Evolutionary conservation across 345 rosid genomes (phyloP).

Genomic region (Eucalyptus erythrocorys): DNA sequence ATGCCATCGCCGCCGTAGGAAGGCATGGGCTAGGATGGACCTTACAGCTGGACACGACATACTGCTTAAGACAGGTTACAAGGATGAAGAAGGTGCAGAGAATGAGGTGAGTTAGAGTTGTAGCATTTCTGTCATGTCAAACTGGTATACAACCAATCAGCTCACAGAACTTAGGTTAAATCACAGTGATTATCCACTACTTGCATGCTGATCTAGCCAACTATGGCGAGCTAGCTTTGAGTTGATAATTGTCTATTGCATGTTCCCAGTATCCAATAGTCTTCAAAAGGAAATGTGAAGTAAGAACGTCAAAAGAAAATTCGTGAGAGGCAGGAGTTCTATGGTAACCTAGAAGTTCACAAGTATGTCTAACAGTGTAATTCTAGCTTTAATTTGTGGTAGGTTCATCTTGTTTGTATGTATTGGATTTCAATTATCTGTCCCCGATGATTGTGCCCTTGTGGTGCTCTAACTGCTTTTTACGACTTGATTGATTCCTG

Average conservation of each 20-base stretch:
- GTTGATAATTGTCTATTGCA: neutral
- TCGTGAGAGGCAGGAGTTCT: slow-evolving; percentile 82
- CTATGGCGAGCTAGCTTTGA: neutral
- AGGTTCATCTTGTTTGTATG: neutral
- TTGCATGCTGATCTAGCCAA: neutral
- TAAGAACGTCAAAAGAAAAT: slow-evolving; percentile 59
- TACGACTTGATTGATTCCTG: slow-evolving; percentile 3
- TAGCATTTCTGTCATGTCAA: neutral
- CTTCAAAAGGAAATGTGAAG: neutral
- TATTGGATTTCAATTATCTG: neutral
- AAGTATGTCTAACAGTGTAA: slow-evolving; percentile 22
- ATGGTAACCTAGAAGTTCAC: slow-evolving; percentile 78
- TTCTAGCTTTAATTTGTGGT: neutral
- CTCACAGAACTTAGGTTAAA: neutral
- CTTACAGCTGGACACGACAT: slow-evolving; percentile 66
- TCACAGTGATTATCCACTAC: neutral
- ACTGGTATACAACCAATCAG: neutral
- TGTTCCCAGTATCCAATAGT: neutral
- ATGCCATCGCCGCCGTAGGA: slow-evolving; percentile 53
- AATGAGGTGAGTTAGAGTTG: slow-evolving; percentile 34
- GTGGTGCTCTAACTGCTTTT: neutral
- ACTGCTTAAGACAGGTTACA: slow-evolving; percentile 69
- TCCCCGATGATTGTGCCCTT: neutral
- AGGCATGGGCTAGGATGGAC: slow-evolving; percentile 74
- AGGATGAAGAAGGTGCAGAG: slow-evolving; percentile 83